phyloP scores from a whole-genome alignment of 2,329 filamentous ascomycete species.

The Xylariaceae sp. region DNA sequence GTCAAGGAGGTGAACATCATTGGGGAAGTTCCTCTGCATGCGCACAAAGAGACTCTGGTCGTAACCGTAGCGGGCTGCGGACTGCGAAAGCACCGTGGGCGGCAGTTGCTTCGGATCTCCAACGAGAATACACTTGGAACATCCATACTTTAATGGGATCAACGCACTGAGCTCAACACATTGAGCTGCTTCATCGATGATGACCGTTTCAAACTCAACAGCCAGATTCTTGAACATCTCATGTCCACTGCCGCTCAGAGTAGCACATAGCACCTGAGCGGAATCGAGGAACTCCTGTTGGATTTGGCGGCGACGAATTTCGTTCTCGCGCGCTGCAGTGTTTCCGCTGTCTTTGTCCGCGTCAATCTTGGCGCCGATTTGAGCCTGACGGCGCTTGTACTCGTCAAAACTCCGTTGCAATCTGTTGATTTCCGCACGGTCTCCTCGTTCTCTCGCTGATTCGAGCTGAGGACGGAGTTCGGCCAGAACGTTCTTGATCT shows the following conservation, averaged over 20 bases:
- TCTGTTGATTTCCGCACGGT: conserved; percentile 44
- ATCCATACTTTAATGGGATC: conserved; percentile 96
- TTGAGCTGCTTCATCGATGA: conserved; percentile 97
- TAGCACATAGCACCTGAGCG: conserved; percentile 90
- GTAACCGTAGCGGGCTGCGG: conserved; percentile 87
- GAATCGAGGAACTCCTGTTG: conserved; percentile 89
- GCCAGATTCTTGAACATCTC: conserved; percentile 94
- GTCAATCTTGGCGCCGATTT: conserved; percentile 79
- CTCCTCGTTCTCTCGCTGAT: conserved; percentile 52
- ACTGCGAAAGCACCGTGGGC: conserved; percentile 90
- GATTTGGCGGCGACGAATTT: conserved; percentile 75
- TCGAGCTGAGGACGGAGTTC: conserved; percentile 68
- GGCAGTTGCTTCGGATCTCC: conserved; percentile 97
- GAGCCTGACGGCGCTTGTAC: conserved; percentile 68
- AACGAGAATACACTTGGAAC: conserved; percentile 92
- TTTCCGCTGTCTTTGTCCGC: conserved; percentile 81
- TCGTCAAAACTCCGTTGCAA: conserved; percentile 74
- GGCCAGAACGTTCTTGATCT: conserved; percentile 70
- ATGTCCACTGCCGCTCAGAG: conserved; percentile 89
- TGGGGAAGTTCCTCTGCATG: conserved; percentile 89
- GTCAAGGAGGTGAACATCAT: conserved; percentile 89
- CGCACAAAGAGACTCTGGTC: conserved; percentile 97
- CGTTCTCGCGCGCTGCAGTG: conserved; percentile 73
- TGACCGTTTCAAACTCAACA: conserved; percentile 96
- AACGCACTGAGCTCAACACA: conserved; percentile 95